These are phyloP conservation scores for Myriangium duriaei DNA, from an alignment of 2,329 filamentous ascomycete species.

Conservation along the genomic window DNA sequence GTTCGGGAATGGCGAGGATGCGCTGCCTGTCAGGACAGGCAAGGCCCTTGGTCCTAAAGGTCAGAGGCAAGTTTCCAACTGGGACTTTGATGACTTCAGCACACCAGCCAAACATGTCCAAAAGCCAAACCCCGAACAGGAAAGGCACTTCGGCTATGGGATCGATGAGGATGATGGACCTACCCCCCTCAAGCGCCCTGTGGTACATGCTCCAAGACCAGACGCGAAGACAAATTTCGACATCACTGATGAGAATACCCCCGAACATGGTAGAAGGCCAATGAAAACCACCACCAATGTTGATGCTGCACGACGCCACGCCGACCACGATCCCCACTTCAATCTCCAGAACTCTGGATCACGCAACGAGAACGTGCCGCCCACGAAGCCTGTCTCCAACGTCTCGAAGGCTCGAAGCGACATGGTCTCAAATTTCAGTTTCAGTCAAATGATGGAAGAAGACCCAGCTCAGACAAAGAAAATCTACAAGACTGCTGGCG, in stretches of 20 bases:
- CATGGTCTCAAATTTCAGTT: conserved; percentile 3
- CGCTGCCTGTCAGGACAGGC: conserved; percentile 22
- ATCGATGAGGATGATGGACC: conserved; percentile 52
- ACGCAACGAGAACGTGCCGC: conserved; percentile 36
- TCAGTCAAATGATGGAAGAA: conserved; percentile 5
- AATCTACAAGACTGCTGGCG: conserved; percentile 26
- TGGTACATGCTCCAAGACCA: conserved; percentile 56
- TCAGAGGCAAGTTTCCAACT: conserved; percentile 52
- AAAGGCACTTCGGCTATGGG: conserved; percentile 65
- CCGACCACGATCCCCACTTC: conserved; percentile 71
- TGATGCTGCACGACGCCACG: conserved; percentile 59
- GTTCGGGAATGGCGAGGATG: conserved; percentile 52
- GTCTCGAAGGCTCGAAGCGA: conserved; percentile 4
- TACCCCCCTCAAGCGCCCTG: conserved; percentile 46
- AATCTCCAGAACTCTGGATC: conserved; percentile 53
- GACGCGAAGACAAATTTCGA: conserved; percentile 78
- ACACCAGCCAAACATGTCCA: conserved; percentile 65
- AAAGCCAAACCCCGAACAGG: conserved; percentile 54
- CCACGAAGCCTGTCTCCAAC: conserved; percentile 15
- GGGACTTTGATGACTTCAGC: conserved; percentile 78
- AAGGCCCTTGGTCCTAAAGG: conserved; percentile 15
- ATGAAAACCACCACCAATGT: conserved; percentile 59
- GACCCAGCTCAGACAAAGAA: conserved; percentile 16
- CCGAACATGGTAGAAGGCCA: conserved; percentile 27
- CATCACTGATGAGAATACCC: conserved; percentile 60